Conservation (phyloP, 2,329 filamentous ascomycete species). For the Trichoderma guizhouense region DNA sequence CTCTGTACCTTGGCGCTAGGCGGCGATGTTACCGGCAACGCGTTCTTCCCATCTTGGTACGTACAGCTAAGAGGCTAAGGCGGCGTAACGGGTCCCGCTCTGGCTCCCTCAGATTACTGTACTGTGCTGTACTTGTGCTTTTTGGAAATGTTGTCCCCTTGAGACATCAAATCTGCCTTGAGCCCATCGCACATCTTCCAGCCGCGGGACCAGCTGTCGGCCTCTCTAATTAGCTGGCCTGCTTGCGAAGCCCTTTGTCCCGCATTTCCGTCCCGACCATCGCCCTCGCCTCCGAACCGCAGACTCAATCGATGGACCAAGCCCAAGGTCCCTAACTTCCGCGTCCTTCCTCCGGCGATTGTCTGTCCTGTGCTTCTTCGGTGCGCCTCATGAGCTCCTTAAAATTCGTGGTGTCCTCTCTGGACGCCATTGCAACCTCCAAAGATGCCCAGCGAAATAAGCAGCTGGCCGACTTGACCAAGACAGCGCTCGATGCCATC, state of each 20-base stretch:
- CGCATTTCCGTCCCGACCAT: background rate
- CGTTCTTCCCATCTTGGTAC: background rate
- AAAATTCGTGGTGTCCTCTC: conserved; percentile 89
- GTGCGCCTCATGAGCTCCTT: conserved; percentile 74
- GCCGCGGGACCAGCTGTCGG: conserved; percentile 5
- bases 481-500: conserved; percentile 79
- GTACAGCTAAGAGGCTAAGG: background rate
- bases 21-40: background rate
- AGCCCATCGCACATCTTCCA: background rate
- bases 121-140: background rate
- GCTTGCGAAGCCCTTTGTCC: background rate
- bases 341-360: conserved; percentile 14
- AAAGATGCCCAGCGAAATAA: conserved; percentile 89
- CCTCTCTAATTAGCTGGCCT: background rate
- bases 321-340: conserved; percentile 14
- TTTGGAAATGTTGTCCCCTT: conserved; percentile 20
- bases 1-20: background rate
- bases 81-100: conserved; percentile 17
- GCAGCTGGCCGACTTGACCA: conserved; percentile 75
- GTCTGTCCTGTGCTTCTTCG: conserved; percentile 21
- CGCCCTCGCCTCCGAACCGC: conserved; percentile 2
- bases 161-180: conserved; percentile 8
- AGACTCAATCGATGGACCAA: conserved; percentile 19
- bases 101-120: background rate
- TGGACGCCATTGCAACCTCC: conserved; percentile 87